Evolutionary conservation across 2,329 filamentous ascomycete species (phyloP).

Genomic region (Chaetoscypha palmicola): DNA sequence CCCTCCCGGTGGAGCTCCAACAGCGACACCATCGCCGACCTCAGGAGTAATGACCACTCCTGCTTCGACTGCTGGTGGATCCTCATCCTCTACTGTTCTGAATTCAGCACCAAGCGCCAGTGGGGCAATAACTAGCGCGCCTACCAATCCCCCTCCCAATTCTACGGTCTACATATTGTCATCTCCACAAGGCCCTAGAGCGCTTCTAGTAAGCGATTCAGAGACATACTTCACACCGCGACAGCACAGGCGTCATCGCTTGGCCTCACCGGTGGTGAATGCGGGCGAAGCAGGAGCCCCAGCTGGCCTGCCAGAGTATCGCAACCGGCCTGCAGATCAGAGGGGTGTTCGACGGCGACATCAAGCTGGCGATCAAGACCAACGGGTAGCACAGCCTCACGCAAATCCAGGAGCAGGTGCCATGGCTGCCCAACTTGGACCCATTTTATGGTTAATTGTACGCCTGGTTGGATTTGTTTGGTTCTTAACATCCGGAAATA

Average conservation of each 20-base stretch:
- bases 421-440: slow-evolving; percentile 38
- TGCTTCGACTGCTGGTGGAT: slow-evolving; percentile 12
- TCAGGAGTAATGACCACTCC: slow-evolving; percentile 11
- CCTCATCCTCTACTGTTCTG: slow-evolving; percentile 11
- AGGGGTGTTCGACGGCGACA: slow-evolving; percentile 11
- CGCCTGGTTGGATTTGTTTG: slow-evolving; percentile 54
- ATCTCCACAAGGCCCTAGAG: slow-evolving; percentile 53
- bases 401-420: slow-evolving; percentile 27
- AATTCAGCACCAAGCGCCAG: slow-evolving; percentile 18
- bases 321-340: slow-evolving; percentile 19
- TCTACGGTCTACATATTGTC: slow-evolving; percentile 54
- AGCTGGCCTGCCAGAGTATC: slow-evolving; percentile 21
- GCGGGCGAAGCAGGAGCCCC: slow-evolving; percentile 10
- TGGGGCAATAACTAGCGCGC: slow-evolving; percentile 12
- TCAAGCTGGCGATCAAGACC: slow-evolving; percentile 10
- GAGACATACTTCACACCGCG: slow-evolving; percentile 48
- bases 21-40: slow-evolving; percentile 7
- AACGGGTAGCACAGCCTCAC: slow-evolving; percentile 17
- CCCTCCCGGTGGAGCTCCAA: neutral
- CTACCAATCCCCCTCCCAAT: slow-evolving; percentile 20
- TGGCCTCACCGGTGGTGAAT: slow-evolving; percentile 2
- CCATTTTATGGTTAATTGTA: slow-evolving; percentile 55
- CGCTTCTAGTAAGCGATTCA: slow-evolving; percentile 46
- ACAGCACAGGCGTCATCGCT: slow-evolving; percentile 14
- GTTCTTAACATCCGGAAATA: slow-evolving; percentile 54